A percentile compares a stretch with the other conserved stretches of the same genome.
These are phyloP conservation scores for Paramyrothecium roridum DNA, from an alignment of 2,329 filamentous ascomycete species.

Conservation along the genomic window DNA sequence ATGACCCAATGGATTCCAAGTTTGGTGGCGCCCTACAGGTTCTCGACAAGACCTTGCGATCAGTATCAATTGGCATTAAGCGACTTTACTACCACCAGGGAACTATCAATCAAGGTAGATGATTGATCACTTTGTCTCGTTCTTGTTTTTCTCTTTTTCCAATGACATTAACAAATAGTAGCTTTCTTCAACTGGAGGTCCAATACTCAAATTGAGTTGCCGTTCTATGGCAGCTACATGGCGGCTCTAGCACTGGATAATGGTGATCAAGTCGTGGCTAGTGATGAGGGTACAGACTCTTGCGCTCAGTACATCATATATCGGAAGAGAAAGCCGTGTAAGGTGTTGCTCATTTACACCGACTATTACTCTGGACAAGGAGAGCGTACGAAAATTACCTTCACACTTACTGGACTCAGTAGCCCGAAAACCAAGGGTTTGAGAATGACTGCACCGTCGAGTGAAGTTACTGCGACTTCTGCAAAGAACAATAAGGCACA, in stretches of 20 bases:
- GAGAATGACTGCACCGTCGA: not conserved
- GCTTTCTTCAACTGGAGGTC: conserved; percentile 8
- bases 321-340: conserved; percentile 2
- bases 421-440: not conserved
- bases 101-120: conserved; percentile 3
- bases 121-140: not conserved
- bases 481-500: not conserved
- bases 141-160: not conserved
- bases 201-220: conserved; percentile 1
- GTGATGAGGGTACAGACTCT: not conserved
- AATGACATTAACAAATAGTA: not conserved
- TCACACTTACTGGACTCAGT: not conserved
- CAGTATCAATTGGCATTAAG: conserved; percentile 2
- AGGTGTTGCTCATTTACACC: conserved; percentile 4
- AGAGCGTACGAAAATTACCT: not conserved
- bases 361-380: conserved; percentile 6
- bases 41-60: conserved; percentile 4
- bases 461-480: not conserved
- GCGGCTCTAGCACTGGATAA: not conserved
- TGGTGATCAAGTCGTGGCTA: not conserved
- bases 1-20: conserved; percentile 19
- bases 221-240: conserved; percentile 7
- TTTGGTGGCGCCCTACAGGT: conserved; percentile 6
- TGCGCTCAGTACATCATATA: conserved; percentile 6
- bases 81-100: conserved; percentile 8